Evolutionary conservation across 2,329 filamentous ascomycete genomes (phyloP), one percentile per base, ranked within the genome.

Genomic region (Talaromyces sp.): DNA sequence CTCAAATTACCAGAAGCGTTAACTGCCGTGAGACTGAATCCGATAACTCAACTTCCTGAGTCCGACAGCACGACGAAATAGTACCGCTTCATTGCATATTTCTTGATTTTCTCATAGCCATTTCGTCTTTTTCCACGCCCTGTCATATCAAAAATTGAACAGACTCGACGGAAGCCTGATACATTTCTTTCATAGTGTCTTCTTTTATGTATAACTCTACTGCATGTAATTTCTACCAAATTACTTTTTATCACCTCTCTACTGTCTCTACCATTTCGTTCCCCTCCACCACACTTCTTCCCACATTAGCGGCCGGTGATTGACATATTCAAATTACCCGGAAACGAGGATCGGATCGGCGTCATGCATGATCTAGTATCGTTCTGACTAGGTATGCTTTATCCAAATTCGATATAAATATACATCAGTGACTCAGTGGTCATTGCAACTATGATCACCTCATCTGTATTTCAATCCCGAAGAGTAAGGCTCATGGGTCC

Each of bases 1-100:
- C 87, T 93, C 75, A 89, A 90, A 73, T 78, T 94, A 17, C 92
- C 92, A 0, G 85, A 85, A 8, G 73, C 75, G 15, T 66, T 80
- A 50, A 73, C 75, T 68, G 69, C 72, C 63, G 70, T 70, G 66
- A 74, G 66, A 62, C 67, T 75, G 64, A 73, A 68, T 54, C 70
- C 70, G 45, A 72, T 71, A 22, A 63, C 69, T 25, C 66, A 67
- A 25, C 70, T 39, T 25, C 61, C 61, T 4, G 61, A 63, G 15
- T 11, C 50, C 3, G 52, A 43, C 17, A 47, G 50, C 22, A 56
- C 61, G n/a, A 41, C 61, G 39, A 63, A 63, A 49, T 63, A 63
- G 31, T 49, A 11, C 31, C 15, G 35, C 25, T 56, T 57, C 27
- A 37, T 63, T 63, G 37, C 19, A 52, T 49, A 19, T 62, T 37